Base-by-base conservation (phyloP, 2,329 filamentous ascomycete genomes). In the Lasiodiplodia sp. region DNA sequence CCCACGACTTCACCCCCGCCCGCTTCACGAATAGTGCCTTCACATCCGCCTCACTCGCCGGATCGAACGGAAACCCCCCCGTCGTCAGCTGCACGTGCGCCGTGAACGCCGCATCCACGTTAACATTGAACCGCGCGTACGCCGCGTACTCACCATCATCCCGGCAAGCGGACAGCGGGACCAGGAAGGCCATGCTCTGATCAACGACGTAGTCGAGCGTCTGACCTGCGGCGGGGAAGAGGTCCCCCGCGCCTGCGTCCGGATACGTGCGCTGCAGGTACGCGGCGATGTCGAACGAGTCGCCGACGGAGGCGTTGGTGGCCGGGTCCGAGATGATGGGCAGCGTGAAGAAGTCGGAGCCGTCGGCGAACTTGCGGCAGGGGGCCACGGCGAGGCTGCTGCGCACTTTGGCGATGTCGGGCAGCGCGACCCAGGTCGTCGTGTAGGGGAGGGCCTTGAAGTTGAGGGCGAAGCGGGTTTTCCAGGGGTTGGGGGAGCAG, bases 201-300 rank as follows among this genome's bases (percentile, higher is more conserved):
- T 84, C 75, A 2, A 79, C 73, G 16, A 80, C 71, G 68, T 79
- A 86, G 65, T 84, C 81, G 18, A 86, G 78, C 7, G 70, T 76
- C 56, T 69, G 72, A 6, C 1, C 25, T n/a, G n/a, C n/a, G 31
- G 70, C 56, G 1, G 71, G 75, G 71, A 90, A 86, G 2, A 90
- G 79, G 56, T 67, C 53, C n/a, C 64, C 64, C 4, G 28, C 65
- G 1, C 83, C 83, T 0, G 82, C 75, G 37, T 76, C 68, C 0
- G 87, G 86, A 67, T 86, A 88, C 0, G 75, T 81, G 1, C 82
- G 77, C 28, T 90, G 83, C 2, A 91, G 81, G 72, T 89, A 86
- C 31, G 84, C 77, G 7, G 89, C 89, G 69, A 91, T 91, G 65
- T 91, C 89, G 73, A 90, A 89, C 2, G 88, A 87, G 77, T 91